Evolutionary conservation across 495 filamentous ascomycete species (phyloP).

Genomic region (Penicillium malachiteum): DNA sequence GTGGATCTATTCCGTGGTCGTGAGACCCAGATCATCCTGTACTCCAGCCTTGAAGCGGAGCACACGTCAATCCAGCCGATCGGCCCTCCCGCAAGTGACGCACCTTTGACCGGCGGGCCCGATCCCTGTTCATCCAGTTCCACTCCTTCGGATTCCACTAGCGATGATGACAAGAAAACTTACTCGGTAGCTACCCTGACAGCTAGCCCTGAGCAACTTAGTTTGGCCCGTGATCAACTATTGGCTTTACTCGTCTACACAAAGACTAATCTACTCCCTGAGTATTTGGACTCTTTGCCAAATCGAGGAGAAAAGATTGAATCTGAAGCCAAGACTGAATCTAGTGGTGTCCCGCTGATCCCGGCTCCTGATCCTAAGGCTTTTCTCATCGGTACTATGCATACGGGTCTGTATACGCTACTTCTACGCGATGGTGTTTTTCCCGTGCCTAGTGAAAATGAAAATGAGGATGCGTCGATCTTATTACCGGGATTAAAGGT

Average conservation of each 20-base stretch:
- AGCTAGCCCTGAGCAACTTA: conserved; percentile 8
- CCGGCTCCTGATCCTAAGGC: conserved; percentile 27
- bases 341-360: conserved; percentile 19
- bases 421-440: conserved; percentile 19
- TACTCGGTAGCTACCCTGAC: conserved; percentile 14
- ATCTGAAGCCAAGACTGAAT: neutral
- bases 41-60: conserved; percentile 51
- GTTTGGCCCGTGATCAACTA: conserved; percentile 28
- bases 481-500: conserved; percentile 23
- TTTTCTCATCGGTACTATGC: conserved; percentile 36
- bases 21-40: conserved; percentile 63
- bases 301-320: neutral
- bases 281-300: conserved; percentile 24
- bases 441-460: neutral
- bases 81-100: neutral
- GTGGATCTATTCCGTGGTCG: conserved; percentile 56
- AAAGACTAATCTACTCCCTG: conserved; percentile 23
- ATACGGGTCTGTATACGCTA: conserved; percentile 30
- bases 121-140: neutral
- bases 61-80: conserved; percentile 23
- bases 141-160: neutral
- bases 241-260: conserved; percentile 28
- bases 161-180: neutral
- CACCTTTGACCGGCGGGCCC: neutral
- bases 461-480: neutral